Evolutionary conservation across 306 rosid species (phyloP), one percentile per base, ranked within the genome.

Genomic region (Begonia loranthoides): DNA sequence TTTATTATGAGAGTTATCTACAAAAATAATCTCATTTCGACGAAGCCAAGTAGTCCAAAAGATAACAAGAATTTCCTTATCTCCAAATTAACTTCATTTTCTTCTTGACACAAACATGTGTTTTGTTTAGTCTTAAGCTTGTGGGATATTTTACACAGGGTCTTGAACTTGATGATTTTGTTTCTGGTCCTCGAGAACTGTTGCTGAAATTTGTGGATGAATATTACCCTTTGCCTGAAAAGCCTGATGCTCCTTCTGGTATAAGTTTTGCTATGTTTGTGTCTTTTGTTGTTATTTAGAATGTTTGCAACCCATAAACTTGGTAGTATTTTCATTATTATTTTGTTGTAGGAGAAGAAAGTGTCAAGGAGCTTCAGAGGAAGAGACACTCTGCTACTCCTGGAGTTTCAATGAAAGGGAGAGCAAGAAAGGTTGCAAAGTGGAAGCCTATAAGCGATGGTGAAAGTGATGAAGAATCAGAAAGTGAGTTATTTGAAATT

Each of bases 161-260:
- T 71, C 69, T 78, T 72, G 99, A 85, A 58, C 99, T 90, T 52
- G 95, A 90, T 78, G 99, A 90, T 64, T 90, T 90, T 72, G 78
- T 90, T 70, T 90, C 99, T 13, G 99, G 99, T 56, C 99, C 99
- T 57, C 83, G 99, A 57, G 99, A 90, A 61, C 86, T 90, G 57
- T 72, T 90, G 70, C 80, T 90, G 50, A 90, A 90, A 59, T 86
- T 85, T 82, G 88, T 90, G 46, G 99, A 90, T 70, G 99, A 90
- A 67, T 82, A 90, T 64, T 90, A 90, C 55, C 99, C 99, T 9
- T 72, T 90, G 78, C 99, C 99, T 40, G 94, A 86, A 67, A 86
- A 90, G 76, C 94, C 99, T 59, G 94, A 82, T 65, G 84, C 87
- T 57, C 76, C 76, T 17, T 77, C 80, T 76, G 99, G 99, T 87